Conservation (phyloP, 331 rosid species). For the Quercus tomentella region DNA sequence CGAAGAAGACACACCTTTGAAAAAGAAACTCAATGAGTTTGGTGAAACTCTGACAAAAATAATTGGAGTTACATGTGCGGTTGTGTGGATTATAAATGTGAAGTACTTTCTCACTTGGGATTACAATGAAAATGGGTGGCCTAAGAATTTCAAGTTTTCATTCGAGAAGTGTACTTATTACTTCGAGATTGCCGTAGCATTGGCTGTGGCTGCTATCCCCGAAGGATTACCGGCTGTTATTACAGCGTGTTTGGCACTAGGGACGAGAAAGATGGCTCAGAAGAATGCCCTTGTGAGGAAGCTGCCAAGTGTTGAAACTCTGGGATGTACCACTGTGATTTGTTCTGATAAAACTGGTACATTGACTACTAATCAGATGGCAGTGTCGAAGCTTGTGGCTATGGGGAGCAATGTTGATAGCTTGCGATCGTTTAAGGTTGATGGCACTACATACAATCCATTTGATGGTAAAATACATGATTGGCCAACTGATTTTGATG, state of each 20-base stretch:
- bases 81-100: conserved; percentile 82
- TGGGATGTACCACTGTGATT: conserved; percentile 83
- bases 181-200: conserved; percentile 72
- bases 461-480: conserved; percentile 59
- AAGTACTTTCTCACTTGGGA: conserved; percentile 88
- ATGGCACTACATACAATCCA: conserved; percentile 77
- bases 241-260: conserved; percentile 70
- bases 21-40: conserved; percentile 72
- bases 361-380: conserved; percentile 87
- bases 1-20: conserved; percentile 84
- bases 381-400: conserved; percentile 69
- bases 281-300: conserved; percentile 79
- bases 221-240: conserved; percentile 83
- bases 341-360: conserved; percentile 91
- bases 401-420: conserved; percentile 45
- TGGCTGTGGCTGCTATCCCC: conserved; percentile 89
- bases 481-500: conserved; percentile 70
- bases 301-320: conserved; percentile 77
- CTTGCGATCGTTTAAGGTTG: conserved; percentile 63
- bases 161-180: conserved; percentile 80
- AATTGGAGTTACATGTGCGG: conserved; percentile 56
- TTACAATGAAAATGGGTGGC: conserved; percentile 54
- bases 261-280: conserved; percentile 83
- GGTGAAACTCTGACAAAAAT: conserved; percentile 63
- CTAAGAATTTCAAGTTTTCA: conserved; percentile 63